Base-by-base conservation (phyloP, 2,329 filamentous ascomycete species). In the Aspergillus spinulosporus region DNA sequence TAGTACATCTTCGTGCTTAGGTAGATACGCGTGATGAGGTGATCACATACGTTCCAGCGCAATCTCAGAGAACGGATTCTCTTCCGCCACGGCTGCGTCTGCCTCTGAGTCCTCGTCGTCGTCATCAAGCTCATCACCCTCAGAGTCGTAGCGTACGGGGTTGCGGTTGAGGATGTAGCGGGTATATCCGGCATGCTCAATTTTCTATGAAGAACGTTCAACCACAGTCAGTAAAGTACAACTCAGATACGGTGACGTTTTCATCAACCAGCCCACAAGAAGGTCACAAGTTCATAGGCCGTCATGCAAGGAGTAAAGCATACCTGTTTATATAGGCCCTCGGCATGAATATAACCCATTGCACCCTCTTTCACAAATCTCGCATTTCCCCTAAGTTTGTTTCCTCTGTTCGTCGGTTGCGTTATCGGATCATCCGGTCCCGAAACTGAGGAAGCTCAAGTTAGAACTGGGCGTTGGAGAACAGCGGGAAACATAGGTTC, bases 111-210 rank as follows among this genome's bases (percentile, higher is more conserved):
- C 80, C 64, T 80, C 80, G 66, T 84, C 82, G 56, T 82, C 79
- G 26, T 80, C 78, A 36, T 84, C 82, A 47, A 86, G 76, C 58
- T 86, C 80, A 60, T 85, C 84, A 52, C 85, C 85, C 66, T 87
- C 83, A n/a, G 81, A 82, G 65, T 88, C 84, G 68, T 82, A 84
- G 60, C 82, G 79, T 49, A 77, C 75, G 4, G 85, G 84, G 57
- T 86, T 87, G 40, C 75, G 78, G 61, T 80, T 76, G 47, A 87
- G 75, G 50, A 86, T 85, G 66, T 82, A 78, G 64, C 85, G 78
- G 42, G 78, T 75, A 68, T 86, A 86, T 46, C 85, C 85, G 42
- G 83, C 84, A 67, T 87, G 84, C 45, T 84, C 80, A 61, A 86
- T 78, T 71, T 77, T 81, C 82, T 86, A 58, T 59, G 21, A 12